Conservation (phyloP, 1,284 basidiomycete genomes). For the Phellopilus nigrolimitatus region DNA sequence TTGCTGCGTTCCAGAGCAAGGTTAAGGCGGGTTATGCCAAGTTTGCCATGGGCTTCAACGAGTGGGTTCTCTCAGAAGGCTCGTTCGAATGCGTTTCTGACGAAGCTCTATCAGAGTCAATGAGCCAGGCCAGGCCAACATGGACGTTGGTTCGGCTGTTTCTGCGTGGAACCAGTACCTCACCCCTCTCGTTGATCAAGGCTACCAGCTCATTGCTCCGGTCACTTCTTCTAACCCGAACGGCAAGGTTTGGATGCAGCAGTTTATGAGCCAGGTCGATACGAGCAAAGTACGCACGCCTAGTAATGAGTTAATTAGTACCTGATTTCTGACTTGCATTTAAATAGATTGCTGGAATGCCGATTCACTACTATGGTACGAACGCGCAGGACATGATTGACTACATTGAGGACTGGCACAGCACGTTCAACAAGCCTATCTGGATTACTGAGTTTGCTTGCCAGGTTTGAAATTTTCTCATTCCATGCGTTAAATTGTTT, state of each 20-base stretch:
- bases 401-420: constrained; percentile 49
- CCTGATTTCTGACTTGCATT: constrained; percentile 24
- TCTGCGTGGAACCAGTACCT: constrained; percentile 60
- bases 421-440: constrained; percentile 45
- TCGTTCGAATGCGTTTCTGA: background rate
- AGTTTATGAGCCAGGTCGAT: constrained; percentile 51
- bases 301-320: constrained; percentile 24
- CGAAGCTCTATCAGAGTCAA: constrained; percentile 49
- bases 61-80: constrained; percentile 40
- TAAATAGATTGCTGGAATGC: constrained; percentile 44
- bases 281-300: constrained; percentile 45
- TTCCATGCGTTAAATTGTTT: constrained; percentile 3
- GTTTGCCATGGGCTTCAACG: constrained; percentile 62
- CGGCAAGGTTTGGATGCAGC: constrained; percentile 58
- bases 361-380: constrained; percentile 62
- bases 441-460: constrained; percentile 70
- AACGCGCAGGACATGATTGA: constrained; percentile 43
- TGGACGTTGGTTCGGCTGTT: constrained; percentile 46
- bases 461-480: constrained; percentile 36
- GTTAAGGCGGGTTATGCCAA: constrained; percentile 48
- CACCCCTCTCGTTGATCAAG: constrained; percentile 48
- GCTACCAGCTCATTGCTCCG: constrained; percentile 60
- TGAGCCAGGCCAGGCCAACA: constrained; percentile 56
- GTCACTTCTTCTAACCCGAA: constrained; percentile 58
- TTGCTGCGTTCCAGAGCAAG: constrained; percentile 37